A percentile compares a stretch with the other conserved stretches of the same genome.
Conservation (phyloP, 306 rosid species). For the Prunus dulcis region DNA sequence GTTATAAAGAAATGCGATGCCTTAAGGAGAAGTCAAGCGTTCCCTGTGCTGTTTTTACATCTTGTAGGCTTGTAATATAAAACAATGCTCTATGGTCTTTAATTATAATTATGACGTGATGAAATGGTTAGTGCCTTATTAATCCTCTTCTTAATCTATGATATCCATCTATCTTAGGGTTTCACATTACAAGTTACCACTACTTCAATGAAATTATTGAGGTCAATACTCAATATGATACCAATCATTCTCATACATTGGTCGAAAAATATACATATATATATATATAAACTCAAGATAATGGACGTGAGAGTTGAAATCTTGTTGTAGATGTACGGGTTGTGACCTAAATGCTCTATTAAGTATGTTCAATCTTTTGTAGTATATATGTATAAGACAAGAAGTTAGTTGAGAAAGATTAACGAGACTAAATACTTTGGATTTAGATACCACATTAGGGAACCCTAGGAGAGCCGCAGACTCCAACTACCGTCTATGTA, state of each 20-base stretch:
- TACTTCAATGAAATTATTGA: not conserved
- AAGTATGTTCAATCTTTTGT: no score
- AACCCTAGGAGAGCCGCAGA: no score
- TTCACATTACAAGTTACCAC: not conserved
- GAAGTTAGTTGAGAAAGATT: not conserved
- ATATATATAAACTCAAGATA: no score
- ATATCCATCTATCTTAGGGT: not conserved
- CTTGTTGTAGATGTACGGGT: no score
- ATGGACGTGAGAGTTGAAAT: not conserved
- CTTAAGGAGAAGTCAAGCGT: constrained; percentile 1
- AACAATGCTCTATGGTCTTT: not conserved
- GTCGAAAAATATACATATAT: no score
- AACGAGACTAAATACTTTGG: not conserved
- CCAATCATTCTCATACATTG: no score
- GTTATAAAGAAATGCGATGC: not conserved
- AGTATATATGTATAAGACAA: not conserved
- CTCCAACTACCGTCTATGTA: no score
- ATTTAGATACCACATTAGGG: not conserved
- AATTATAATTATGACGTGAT: not conserved
- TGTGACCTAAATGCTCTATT: not conserved
- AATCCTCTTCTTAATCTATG: not conserved
- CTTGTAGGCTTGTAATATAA: not conserved
- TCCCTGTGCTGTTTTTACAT: not conserved
- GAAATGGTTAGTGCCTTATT: not conserved
- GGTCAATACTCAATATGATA: no score